Conservation (phyloP, 164 flowering plant species). For the Cinnamomum micranthum region DNA sequence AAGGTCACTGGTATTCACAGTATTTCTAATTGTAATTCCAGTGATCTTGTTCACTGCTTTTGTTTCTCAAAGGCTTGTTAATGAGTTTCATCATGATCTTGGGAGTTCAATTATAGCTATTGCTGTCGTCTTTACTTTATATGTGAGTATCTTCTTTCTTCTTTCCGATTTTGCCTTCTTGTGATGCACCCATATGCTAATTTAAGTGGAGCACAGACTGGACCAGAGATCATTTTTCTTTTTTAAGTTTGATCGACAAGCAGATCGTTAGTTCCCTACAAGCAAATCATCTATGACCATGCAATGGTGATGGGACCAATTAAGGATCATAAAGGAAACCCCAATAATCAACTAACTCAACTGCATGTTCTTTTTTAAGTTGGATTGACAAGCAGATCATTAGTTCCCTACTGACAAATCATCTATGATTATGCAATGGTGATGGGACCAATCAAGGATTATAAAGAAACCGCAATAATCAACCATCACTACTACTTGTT, state of each 20-base stretch:
- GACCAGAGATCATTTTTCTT: neutral
- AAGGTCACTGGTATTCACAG: conserved; percentile 50
- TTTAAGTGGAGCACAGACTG: too few species aligned
- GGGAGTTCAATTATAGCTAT: conserved; percentile 40
- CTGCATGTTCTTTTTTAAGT: neutral
- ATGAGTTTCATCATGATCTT: conserved; percentile 30
- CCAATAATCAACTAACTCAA: neutral
- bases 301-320: too few species aligned
- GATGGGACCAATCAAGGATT: neutral
- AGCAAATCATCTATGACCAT: neutral
- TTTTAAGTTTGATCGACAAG: neutral
- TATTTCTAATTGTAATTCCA: conserved; percentile 49
- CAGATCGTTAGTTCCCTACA: neutral
- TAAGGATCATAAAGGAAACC: neutral
- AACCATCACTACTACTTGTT: neutral
- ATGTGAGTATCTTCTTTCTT: conserved; percentile 40
- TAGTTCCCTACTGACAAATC: neutral
- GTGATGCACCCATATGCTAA: neutral
- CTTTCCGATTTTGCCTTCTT: neutral
- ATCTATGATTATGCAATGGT: too few species aligned
- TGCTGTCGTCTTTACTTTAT: conserved; percentile 32
- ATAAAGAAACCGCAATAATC: neutral
- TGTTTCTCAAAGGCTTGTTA: conserved; percentile 39
- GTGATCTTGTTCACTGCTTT: conserved; percentile 44
- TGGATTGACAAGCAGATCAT: neutral